Base-by-base conservation (phyloP, 2,329 filamentous ascomycete genomes). In the Dichotomopilus funicola region DNA sequence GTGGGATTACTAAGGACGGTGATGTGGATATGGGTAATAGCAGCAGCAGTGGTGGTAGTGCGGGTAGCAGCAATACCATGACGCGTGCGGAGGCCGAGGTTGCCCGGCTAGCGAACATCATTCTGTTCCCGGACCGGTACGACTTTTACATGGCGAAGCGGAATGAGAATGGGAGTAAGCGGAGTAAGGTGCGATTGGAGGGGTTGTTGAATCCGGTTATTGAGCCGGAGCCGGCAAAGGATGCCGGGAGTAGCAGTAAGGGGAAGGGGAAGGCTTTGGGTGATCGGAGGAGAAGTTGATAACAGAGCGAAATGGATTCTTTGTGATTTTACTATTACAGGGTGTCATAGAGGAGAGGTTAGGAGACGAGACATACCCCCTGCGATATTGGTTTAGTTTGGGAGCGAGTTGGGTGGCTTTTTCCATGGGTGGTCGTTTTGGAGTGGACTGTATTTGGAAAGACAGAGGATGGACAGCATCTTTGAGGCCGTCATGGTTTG, bases 81-180 rank as follows among this genome's bases (percentile, higher is more conserved):
- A 63, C 59, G 12, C 47, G 71, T 33, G 75, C 75, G 2, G 77
- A 81, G 66, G 73, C 74, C 2, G 78, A 81, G 63, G 75, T 81
- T 1, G 73, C 80, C 10, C 68, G 76, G 40, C 68, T 81, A 40
- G 78, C 78, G 27, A 82, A 81, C 63, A 79, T 79, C 53, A 81
- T 82, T 51, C 66, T 81, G 34, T 81, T 81, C 59, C 78, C 78
- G 2, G 78, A 80, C 57, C 69, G 73, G 12, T 78, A 75, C 58
- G 73, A 75, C 61, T 75, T 76, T 56, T 76, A 74, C 63, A 75
- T 75, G 70, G 70, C 72, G 10, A 74, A 71, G 53, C 52, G 64
- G 54, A 62, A 63, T 37, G 62, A 58, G 47, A 63, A 62, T 31
- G 54, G 57, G 9, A 54, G 49, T 3, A 61, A 55, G 51, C 52